Percentiles rank a stretch among this genome's conserved stretches.
phyloP scores from a whole-genome alignment of 2,329 filamentous ascomycete genomes.

The Nemania sp. region DNA sequence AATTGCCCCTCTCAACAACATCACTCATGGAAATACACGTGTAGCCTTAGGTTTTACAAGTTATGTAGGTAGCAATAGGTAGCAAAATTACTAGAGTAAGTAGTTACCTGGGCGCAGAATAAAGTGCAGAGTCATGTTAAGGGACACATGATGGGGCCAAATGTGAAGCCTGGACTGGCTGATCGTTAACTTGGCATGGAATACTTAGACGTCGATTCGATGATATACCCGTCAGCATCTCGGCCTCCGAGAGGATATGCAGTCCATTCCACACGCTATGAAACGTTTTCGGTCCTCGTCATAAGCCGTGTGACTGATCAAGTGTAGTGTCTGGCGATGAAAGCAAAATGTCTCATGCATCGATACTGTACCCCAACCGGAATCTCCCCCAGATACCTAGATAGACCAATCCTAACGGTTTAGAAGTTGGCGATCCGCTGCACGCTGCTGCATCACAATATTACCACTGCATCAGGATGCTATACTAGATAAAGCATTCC shows the following conservation, averaged over 20 bases:
- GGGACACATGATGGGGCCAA: no score
- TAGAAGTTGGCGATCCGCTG: not conserved
- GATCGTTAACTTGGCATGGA: not conserved
- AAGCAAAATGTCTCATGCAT: slow-evolving; percentile 2
- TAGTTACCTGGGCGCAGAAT: not conserved
- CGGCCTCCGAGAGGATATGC: not conserved
- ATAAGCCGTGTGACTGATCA: not conserved
- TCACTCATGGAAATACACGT: not conserved
- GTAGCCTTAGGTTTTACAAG: no score
- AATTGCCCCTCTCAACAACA: not conserved
- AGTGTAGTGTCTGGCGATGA: not conserved
- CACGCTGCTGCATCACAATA: slow-evolving; percentile 3
- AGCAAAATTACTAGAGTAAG: not conserved
- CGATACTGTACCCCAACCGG: not conserved
- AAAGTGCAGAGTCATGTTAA: no score
- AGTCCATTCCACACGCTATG: not conserved
- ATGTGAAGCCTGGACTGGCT: not conserved
- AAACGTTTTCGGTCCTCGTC: not conserved
- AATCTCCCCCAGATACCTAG: no score
- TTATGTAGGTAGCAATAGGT: no score
- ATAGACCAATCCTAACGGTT: not conserved
- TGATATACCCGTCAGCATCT: not conserved
- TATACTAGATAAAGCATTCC: not conserved
- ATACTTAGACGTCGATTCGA: not conserved
- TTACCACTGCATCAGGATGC: not conserved